Conservation (phyloP, 78 protist genomes). For the Dictyostelium intermedium region DNA sequence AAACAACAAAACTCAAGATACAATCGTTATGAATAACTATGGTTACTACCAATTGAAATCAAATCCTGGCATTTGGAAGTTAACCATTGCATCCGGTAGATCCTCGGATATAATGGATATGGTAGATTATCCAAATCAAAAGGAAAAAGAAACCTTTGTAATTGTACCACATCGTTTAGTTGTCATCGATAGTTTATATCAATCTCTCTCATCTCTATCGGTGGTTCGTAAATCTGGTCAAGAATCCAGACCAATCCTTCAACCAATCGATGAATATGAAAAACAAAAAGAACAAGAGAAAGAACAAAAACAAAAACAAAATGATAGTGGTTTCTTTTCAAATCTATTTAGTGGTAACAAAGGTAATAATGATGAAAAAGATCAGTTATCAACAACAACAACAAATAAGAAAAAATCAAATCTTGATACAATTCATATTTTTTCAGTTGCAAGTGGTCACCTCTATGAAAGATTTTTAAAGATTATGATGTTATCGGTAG, state of each 20-base stretch:
- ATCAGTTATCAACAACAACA: neutral
- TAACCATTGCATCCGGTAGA: conserved; percentile 43
- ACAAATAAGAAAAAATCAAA: neutral
- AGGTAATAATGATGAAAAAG: conserved; percentile 4
- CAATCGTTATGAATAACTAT: conserved; percentile 76
- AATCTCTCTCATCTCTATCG: neutral
- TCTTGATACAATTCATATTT: conserved; percentile 92
- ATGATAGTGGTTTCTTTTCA: neutral
- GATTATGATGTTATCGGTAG: conserved; percentile 96
- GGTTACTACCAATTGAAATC: conserved; percentile 95
- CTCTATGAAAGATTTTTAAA: conserved; percentile 97
- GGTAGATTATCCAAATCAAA: neutral
- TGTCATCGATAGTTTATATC: neutral
- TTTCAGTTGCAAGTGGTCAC: conserved; percentile 98
- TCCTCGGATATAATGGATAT: conserved; percentile 9
- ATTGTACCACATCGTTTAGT: conserved; percentile 8
- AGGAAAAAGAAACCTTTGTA: neutral
- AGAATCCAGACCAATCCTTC: conserved; percentile 25
- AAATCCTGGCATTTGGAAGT: conserved; percentile 88
- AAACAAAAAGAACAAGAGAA: neutral
- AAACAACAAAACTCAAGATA: conserved; percentile 26
- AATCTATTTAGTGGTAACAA: neutral
- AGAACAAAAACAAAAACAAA: neutral
- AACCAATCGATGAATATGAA: conserved; percentile 30
- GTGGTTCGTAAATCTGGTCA: conserved; percentile 31